These are phyloP conservation scores for Calonectria pseudoturangicola DNA, from an alignment of 2,329 filamentous ascomycete species.

Conservation along the genomic window DNA sequence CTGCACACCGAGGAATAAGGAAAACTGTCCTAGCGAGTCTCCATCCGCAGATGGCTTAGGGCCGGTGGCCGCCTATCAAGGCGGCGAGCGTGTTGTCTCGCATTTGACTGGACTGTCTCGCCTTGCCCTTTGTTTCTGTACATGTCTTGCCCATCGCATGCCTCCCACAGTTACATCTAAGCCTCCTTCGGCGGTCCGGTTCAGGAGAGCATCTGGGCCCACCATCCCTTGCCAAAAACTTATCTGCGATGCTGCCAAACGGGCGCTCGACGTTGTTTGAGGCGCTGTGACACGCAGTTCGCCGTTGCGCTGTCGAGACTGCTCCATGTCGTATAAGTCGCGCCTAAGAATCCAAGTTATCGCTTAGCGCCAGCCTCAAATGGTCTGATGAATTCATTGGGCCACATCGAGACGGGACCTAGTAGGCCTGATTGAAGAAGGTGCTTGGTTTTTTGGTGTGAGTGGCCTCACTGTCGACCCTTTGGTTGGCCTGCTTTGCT, in stretches of 20 bases:
- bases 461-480: neutral
- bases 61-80: conserved; percentile 35
- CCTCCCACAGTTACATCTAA: conserved; percentile 40
- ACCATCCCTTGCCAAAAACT: conserved; percentile 12
- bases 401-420: neutral
- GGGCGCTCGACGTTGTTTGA: conserved; percentile 7
- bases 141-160: conserved; percentile 46
- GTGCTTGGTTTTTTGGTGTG: conserved; percentile 11
- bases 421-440: conserved; percentile 3
- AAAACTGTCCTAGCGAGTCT: conserved; percentile 31
- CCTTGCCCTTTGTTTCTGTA: conserved; percentile 37
- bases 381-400: conserved; percentile 7
- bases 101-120: conserved; percentile 36
- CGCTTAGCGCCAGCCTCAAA: conserved; percentile 18
- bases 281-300: conserved; percentile 20
- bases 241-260: neutral
- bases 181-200: conserved; percentile 35
- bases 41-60: conserved; percentile 27
- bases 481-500: conserved; percentile 8
- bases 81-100: conserved; percentile 16
- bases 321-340: conserved; percentile 19
- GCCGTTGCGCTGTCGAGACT: conserved; percentile 16
- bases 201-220: conserved; percentile 11
- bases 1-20: conserved; percentile 6
- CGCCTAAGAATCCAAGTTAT: conserved; percentile 6